Evolutionary conservation across 192 early-diverging fungal genomes (phyloP), one percentile per base, ranked within the genome.

Genomic region (Funneliformis geosporum): DNA sequence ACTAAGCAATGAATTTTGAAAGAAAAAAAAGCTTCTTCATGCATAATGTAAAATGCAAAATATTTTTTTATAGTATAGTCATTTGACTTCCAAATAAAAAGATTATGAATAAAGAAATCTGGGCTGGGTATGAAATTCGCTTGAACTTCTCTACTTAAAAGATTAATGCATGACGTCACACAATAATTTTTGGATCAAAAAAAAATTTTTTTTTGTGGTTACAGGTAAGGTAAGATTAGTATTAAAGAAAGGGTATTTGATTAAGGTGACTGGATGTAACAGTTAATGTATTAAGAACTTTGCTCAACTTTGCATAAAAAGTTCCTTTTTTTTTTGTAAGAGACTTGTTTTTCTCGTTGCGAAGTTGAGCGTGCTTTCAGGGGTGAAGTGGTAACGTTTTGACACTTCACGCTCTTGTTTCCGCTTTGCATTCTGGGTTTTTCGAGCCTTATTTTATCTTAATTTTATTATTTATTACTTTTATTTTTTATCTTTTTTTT

Each of bases 381-480:
- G 69, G 69, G 69, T 71, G 69, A 71, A 71, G 69, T 71, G 69
- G 69, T 71, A 71, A 71, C 69, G 69, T 71, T 71, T 71, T 46
- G 69, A 71, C 69, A 71, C 69, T 71, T 71, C 69, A 71, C 69
- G 69, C 69, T 71, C 69, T 71, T 71, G 69, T 71, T 71, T 50
- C 42, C 69, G 25, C 69, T 55, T 55, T 40, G 40, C 16, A 43
- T 23, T 59, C n/a, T n/a, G 4, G 47, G 47, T 44, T 74, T 59
- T 28, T 74, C 72, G 47, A 38, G 65, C 65, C 55, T 39, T 47
- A 74, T 23, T 50, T 46, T 72, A 44, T 18, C 25, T 38, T 23
- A 5, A 44, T 28, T 27, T 59, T 27, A 9, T 55, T 60, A 23
- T 27, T 59, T 38, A 28, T 74, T 7, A 21, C 9, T 59, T 59